Evolutionary conservation across 164 flowering plant species (phyloP).

Genomic region (Nymphaea thermarum): DNA sequence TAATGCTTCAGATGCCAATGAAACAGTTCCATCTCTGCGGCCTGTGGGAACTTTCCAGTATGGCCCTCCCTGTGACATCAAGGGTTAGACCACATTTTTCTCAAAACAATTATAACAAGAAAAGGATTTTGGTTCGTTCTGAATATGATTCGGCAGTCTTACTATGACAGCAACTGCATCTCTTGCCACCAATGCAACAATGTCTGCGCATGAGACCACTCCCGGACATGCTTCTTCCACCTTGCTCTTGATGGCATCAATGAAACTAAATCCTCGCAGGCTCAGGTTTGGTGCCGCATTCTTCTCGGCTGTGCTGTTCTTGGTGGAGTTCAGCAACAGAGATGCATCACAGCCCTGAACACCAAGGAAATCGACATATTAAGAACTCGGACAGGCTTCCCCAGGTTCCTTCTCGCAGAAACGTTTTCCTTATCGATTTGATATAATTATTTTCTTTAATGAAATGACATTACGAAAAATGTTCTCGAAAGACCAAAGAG

Average conservation of each 20-base stretch:
- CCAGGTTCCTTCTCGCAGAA: neutral
- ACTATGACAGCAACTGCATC: constrained; percentile 29
- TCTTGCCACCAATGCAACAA: constrained; percentile 46
- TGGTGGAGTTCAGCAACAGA: constrained; percentile 35
- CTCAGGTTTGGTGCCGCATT: constrained; percentile 26
- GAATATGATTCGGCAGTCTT: no score
- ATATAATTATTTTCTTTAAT: neutral
- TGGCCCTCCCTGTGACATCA: constrained; percentile 17
- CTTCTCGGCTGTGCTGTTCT: constrained; percentile 31
- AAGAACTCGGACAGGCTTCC: neutral
- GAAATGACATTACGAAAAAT: neutral
- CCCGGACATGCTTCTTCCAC: constrained; percentile 45
- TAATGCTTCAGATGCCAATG: constrained; percentile 25
- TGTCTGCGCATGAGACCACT: constrained; percentile 46
- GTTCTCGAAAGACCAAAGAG: neutral
- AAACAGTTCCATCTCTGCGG: constrained; percentile 56
- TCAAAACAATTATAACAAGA: neutral
- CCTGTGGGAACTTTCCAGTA: constrained; percentile 42
- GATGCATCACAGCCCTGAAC: constrained; percentile 69
- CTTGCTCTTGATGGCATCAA: constrained; percentile 34
- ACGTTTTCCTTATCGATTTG: neutral
- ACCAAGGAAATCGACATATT: neutral
- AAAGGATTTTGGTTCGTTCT: neutral
- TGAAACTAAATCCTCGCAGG: constrained; percentile 37
- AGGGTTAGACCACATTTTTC: neutral